Evolutionary conservation across 2,329 filamentous ascomycete species (phyloP).

Genomic region (Venturia carpophila): DNA sequence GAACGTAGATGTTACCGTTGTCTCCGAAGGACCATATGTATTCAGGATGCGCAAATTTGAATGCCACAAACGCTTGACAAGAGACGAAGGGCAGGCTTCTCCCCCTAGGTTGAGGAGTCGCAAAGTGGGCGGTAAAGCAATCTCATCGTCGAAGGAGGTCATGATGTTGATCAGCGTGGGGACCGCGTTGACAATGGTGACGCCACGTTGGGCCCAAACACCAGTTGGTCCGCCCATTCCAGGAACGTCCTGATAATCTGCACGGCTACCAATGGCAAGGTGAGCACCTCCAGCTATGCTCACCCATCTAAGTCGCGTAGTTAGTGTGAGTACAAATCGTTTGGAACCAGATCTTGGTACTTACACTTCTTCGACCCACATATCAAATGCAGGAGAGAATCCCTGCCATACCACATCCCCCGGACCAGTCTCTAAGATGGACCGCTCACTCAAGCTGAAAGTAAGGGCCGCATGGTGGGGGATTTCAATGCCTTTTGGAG

Average conservation of each 20-base stretch:
- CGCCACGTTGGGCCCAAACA: conserved; percentile 17
- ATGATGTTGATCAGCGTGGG: conserved; percentile 20
- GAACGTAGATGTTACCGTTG: conserved; percentile 24
- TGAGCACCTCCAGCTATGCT: conserved; percentile 12
- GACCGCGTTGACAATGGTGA: conserved; percentile 21
- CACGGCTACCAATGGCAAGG: conserved; percentile 5
- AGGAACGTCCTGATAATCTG: background rate
- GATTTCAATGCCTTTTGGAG: conserved; percentile 81
- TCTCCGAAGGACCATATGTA: conserved; percentile 18
- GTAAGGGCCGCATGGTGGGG: conserved; percentile 76
- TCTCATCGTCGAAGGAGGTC: conserved; percentile 19
- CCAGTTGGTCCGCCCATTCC: conserved; percentile 13
- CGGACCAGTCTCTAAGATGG: conserved; percentile 15
- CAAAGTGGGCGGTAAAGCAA: conserved; percentile 23
- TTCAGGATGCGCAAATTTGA: conserved; percentile 19
- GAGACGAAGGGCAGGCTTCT: conserved; percentile 24
- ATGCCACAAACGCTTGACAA: conserved; percentile 24
- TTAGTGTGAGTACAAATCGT: conserved; percentile 15
- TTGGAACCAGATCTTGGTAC: background rate
- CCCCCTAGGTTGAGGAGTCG: conserved; percentile 23
- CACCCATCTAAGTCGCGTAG: conserved; percentile 11
- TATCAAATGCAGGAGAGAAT: conserved; percentile 28
- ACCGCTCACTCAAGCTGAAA: conserved; percentile 16
- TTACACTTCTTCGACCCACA: conserved; percentile 20
- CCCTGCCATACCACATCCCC: conserved; percentile 22